These are phyloP conservation scores for Termitomyces sp. DNA, from an alignment of 768 basidiomycete species.

Conservation along the genomic window DNA sequence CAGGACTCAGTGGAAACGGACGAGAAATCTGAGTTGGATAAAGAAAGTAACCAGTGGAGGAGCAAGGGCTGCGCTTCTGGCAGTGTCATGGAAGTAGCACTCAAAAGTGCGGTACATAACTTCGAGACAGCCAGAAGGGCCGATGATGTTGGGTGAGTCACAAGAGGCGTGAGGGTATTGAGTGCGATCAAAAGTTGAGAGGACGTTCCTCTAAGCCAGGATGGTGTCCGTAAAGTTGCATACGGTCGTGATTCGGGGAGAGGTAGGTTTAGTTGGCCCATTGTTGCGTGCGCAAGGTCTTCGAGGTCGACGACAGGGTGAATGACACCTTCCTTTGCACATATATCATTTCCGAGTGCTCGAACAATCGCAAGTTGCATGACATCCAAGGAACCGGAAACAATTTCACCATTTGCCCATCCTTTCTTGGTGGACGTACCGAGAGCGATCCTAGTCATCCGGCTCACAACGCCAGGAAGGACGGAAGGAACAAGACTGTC, in stretches of 20 bases:
- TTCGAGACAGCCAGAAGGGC: conserved; percentile 57
- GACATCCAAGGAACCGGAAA: conserved; percentile 53
- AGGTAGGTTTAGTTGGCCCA: conserved; percentile 16
- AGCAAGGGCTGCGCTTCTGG: conserved; percentile 66
- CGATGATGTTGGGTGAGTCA: conserved; percentile 66
- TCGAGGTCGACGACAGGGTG: conserved; percentile 56
- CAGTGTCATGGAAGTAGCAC: conserved; percentile 55
- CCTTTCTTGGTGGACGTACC: conserved; percentile 51
- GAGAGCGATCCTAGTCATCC: conserved; percentile 68
- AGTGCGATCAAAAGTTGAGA: conserved; percentile 83
- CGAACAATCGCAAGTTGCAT: conserved; percentile 52
- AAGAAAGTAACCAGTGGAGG: conserved; percentile 68
- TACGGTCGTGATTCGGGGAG: conserved; percentile 30
- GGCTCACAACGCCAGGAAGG: conserved; percentile 80
- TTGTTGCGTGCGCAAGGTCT: conserved; percentile 44
- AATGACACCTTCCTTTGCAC: conserved; percentile 57
- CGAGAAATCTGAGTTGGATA: conserved; percentile 58
- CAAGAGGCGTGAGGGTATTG: conserved; percentile 66
- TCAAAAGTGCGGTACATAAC: conserved; percentile 55
- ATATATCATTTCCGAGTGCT: conserved; percentile 67
- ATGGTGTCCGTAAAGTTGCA: conserved; percentile 55
- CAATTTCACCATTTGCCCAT: conserved; percentile 72
- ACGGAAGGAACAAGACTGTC: conserved; percentile 56
- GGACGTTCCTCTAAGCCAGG: conserved; percentile 81
- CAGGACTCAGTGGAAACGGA: conserved; percentile 50